phyloP scores from a whole-genome alignment of 2,329 filamentous ascomycete genomes.

The Graphilbum ipis-grandicollis region DNA sequence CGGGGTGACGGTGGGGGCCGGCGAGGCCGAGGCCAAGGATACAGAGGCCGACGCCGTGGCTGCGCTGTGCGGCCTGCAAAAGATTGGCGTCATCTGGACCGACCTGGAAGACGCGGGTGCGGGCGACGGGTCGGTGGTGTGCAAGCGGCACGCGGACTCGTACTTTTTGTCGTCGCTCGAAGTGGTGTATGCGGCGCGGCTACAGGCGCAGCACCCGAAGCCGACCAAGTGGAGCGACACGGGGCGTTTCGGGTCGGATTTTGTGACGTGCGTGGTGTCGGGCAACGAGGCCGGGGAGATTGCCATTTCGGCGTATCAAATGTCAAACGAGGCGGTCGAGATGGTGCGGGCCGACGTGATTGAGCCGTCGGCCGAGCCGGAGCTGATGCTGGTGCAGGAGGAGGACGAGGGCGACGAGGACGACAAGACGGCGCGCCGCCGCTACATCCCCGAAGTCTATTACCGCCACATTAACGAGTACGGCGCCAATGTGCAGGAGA shows the following conservation, averaged over 20 bases:
- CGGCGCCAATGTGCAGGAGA: slow-evolving; percentile 88
- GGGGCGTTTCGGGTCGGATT: slow-evolving; percentile 84
- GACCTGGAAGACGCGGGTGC: slow-evolving; percentile 71
- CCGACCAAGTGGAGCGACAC: slow-evolving; percentile 94
- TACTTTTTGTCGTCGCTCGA: slow-evolving; percentile 90
- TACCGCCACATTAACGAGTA: slow-evolving; percentile 94
- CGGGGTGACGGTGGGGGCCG: slow-evolving; percentile 68
- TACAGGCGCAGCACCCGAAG: slow-evolving; percentile 79
- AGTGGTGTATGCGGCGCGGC: slow-evolving; percentile 70
- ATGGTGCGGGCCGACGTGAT: slow-evolving; percentile 94
- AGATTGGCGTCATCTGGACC: slow-evolving; percentile 86
- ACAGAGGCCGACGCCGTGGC: slow-evolving; percentile 62
- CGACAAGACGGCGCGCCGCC: slow-evolving; percentile 40
- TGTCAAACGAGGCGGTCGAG: slow-evolving; percentile 86
- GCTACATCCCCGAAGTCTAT: slow-evolving; percentile 96
- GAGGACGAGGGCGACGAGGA: slow-evolving; percentile 54
- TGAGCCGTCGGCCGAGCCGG: slow-evolving; percentile 84
- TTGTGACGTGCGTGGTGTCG: slow-evolving; percentile 91
- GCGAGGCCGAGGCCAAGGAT: slow-evolving; percentile 54
- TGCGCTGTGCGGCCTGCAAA: slow-evolving; percentile 66
- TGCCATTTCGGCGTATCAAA: slow-evolving; percentile 79
- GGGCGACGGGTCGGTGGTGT: slow-evolving; percentile 73
- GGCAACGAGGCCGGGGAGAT: slow-evolving; percentile 83
- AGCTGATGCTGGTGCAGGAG: slow-evolving; percentile 88
- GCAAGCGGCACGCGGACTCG: slow-evolving; percentile 89